A percentile compares a stretch with the other conserved stretches of the same genome.
phyloP scores from a whole-genome alignment of 2,329 filamentous ascomycete species.

The Penicillium sp. region DNA sequence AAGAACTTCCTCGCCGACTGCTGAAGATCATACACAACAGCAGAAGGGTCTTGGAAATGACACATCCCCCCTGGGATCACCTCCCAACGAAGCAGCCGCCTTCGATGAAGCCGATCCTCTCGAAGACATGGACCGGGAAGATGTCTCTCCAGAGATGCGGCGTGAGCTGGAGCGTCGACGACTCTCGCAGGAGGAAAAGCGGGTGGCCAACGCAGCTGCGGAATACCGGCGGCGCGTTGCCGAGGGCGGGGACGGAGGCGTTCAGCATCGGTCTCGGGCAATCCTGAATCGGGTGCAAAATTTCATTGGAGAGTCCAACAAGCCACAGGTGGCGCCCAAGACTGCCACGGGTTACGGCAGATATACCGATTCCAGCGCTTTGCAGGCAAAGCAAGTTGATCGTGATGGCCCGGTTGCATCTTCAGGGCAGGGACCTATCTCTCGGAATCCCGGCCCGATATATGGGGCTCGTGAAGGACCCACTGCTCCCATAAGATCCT shows the following conservation, averaged over 20 bases:
- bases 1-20: conserved; percentile 34
- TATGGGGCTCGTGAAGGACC: conserved; percentile 15
- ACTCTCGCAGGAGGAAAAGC: conserved; percentile 78
- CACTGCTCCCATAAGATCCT: conserved; percentile 16
- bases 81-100: conserved; percentile 49
- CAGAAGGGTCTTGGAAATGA: conserved; percentile 64
- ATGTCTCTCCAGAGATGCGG: conserved; percentile 78
- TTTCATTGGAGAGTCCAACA: conserved; percentile 69
- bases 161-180: conserved; percentile 80
- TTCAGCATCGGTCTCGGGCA: conserved; percentile 62
- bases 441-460: conserved; percentile 17
- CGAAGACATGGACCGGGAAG: conserved; percentile 59
- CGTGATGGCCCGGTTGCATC: conserved; percentile 17
- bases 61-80: conserved; percentile 65
- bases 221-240: conserved; percentile 76
- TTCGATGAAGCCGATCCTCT: conserved; percentile 43
- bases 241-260: conserved; percentile 46
- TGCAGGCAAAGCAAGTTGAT: conserved; percentile 34
- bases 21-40: conserved; percentile 39
- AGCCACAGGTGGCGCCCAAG: conserved; percentile 50
- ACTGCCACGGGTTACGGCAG: conserved; percentile 88
- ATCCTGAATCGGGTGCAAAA: conserved; percentile 91
- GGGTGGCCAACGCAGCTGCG: conserved; percentile 80
- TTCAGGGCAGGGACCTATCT: conserved; percentile 17
- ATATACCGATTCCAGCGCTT: conserved; percentile 58